Conservation (phyloP, 1,139 yeast genomes). For the Ogataea hybrid region DNA sequence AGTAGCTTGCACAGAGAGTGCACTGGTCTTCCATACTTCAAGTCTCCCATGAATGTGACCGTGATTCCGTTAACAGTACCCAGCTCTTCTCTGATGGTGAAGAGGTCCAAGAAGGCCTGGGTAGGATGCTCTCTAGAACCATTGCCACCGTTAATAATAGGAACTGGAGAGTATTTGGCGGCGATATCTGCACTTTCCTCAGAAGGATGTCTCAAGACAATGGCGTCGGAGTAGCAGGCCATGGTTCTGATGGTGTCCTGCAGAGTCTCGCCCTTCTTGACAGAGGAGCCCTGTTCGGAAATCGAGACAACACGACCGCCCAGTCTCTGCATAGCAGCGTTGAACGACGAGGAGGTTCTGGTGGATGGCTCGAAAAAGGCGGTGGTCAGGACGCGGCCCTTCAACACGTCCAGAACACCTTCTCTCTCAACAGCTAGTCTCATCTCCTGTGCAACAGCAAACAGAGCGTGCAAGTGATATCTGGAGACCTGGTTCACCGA, state of each 20-base stretch:
- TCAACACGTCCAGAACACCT: slow-evolving; percentile 87
- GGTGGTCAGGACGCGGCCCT: slow-evolving; percentile 89
- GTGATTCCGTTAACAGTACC: slow-evolving; percentile 98
- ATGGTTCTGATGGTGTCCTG: slow-evolving; percentile 95
- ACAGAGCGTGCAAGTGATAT: slow-evolving; percentile 85
- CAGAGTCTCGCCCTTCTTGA: slow-evolving; percentile 96
- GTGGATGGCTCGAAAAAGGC: slow-evolving; percentile 99
- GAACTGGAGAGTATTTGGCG: slow-evolving; percentile 94
- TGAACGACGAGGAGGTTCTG: slow-evolving; percentile 93
- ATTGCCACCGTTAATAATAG: slow-evolving; percentile 97
- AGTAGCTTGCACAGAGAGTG: slow-evolving; percentile 92
- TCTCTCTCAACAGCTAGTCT: slow-evolving; percentile 95
- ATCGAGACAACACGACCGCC: slow-evolving; percentile 97
- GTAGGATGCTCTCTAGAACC: slow-evolving; percentile 98
- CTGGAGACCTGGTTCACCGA: slow-evolving; percentile 87
- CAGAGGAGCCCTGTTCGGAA: slow-evolving; percentile 81
- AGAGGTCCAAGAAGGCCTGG: slow-evolving; percentile 94
- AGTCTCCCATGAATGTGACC: slow-evolving; percentile 98
- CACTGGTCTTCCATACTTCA: slow-evolving; percentile 97
- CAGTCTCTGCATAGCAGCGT: slow-evolving; percentile 99
- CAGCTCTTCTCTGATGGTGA: slow-evolving; percentile 97
- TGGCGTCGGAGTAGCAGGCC: slow-evolving; percentile 95
- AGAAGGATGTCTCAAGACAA: slow-evolving; percentile 94
- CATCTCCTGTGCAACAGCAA: slow-evolving; percentile 98
- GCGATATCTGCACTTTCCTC: slow-evolving; percentile 93